Base-by-base conservation (phyloP, 1,284 basidiomycete species). In the Sparassis latifolia region DNA sequence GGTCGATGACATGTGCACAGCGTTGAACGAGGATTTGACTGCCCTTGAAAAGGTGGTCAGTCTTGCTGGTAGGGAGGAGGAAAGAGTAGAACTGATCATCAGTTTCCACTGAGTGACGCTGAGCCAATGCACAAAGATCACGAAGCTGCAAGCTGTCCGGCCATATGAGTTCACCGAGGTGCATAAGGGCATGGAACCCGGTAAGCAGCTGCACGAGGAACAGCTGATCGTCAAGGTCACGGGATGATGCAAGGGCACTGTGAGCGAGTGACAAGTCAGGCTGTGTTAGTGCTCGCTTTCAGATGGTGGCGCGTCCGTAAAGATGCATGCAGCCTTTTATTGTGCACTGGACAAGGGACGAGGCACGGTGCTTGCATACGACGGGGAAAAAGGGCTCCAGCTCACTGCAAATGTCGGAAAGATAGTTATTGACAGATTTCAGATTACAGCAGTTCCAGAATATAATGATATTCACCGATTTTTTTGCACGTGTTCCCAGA, bases 161-260 rank as follows among this genome's bases (percentile, higher is more conserved):
- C 48, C 48, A 50, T 30, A 50, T 43, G n/a, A 50, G 48, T 29
- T 50, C 43, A 6, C 48, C 43, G 4, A 50, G 45, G 50, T 41
- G 33, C 31, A 51, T 27, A 9, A 51, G 45, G 3, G 45, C 40
- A 35, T 47, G 40, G 28, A 51, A 51, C 9, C 50, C 45, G 12
- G 50, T 51, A 39, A 47, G 5, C 10, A 51, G 20, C 28, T 47
- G 44, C 2, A 40, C 31, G 31, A 51, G n/a, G 41, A 51, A 51
- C 4, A 51, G 45, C 3, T 5, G 3, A 40, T 51, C 45, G 41
- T 47, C 45, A 31, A 31, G 33, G 33, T 40, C 7, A 10, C 3
- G 5, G 20, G 45, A 47, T 38, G 35, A 3, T 3, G 10, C 3
- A 4, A 47, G 38, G 12, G 5, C 20, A 30, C 10, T 10, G n/a